A percentile compares a stretch with the other conserved stretches of the same genome.
Conservation (phyloP, 805 yeast genomes). For the Saccharomycopsis schoenii region DNA sequence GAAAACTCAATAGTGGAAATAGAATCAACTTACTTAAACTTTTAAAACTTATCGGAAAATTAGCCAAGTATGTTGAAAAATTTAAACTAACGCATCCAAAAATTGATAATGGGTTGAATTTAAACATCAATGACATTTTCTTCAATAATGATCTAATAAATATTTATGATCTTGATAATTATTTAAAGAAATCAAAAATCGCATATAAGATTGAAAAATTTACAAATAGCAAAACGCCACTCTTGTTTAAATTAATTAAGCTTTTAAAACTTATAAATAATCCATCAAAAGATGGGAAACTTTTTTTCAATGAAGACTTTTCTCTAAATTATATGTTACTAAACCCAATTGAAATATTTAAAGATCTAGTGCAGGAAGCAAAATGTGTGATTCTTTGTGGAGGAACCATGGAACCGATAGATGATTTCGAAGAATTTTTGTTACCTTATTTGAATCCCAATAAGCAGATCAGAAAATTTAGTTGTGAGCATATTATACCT, state of each 20-base stretch:
- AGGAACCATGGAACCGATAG: slow-evolving; percentile 88
- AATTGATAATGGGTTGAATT: slow-evolving; percentile 42
- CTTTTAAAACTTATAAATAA: slow-evolving; percentile 59
- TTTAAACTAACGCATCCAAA: slow-evolving; percentile 21
- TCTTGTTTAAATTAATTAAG: slow-evolving; percentile 53
- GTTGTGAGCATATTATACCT: slow-evolving; percentile 83
- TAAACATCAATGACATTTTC: slow-evolving; percentile 45
- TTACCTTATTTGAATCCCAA: slow-evolving; percentile 44
- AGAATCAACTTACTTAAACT: slow-evolving; percentile 59
- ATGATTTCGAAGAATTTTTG: slow-evolving; percentile 57
- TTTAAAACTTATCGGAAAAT: slow-evolving; percentile 41
- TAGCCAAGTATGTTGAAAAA: slow-evolving; percentile 38
- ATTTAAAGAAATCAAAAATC: slow-evolving; percentile 57
- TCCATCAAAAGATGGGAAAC: slow-evolving; percentile 72
- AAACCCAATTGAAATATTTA: slow-evolving; percentile 68
- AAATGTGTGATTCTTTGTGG: slow-evolving; percentile 77
- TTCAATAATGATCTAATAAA: slow-evolving; percentile 59
- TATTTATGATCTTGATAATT: slow-evolving; percentile 53
- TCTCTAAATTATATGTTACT: slow-evolving; percentile 59
- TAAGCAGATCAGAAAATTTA: slow-evolving; percentile 39
- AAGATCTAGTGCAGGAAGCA: slow-evolving; percentile 52
- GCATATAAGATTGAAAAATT: slow-evolving; percentile 79
- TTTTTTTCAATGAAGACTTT: slow-evolving; percentile 46
- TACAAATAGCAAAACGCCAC: slow-evolving; percentile 28
- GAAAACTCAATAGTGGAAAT: slow-evolving; percentile 60